These are phyloP conservation scores for Nothophytophthora sp. DNA, from an alignment of 352 stramenopile species.

Conservation along the genomic window DNA sequence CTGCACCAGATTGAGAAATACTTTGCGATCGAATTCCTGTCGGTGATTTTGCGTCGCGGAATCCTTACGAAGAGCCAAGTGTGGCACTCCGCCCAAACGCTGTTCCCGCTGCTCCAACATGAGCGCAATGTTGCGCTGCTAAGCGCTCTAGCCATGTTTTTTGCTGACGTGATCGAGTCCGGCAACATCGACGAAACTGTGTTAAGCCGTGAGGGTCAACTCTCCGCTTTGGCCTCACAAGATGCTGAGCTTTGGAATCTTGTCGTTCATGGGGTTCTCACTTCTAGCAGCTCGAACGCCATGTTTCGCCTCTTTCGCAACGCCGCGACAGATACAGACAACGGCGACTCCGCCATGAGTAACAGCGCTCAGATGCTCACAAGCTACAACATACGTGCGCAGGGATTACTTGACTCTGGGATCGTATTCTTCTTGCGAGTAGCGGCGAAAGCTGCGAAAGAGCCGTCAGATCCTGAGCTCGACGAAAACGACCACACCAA, in stretches of 20 bases:
- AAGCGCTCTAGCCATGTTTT: constrained; percentile 62
- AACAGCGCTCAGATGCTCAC: constrained; percentile 54
- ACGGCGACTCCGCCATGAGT: not conserved
- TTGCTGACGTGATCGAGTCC: constrained; percentile 60
- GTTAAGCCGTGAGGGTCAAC: constrained; percentile 14
- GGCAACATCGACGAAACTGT: constrained; percentile 44
- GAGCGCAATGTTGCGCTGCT: constrained; percentile 42
- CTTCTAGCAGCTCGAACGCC: constrained; percentile 24
- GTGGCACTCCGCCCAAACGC: constrained; percentile 45
- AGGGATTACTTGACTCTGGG: constrained; percentile 62
- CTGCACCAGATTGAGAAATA: constrained; percentile 57
- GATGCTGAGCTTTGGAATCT: constrained; percentile 53
- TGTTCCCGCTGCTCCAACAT: constrained; percentile 46
- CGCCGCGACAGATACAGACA: constrained; percentile 13
- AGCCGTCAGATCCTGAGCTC: constrained; percentile 11
- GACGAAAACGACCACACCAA: not conserved
- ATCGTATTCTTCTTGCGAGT: constrained; percentile 69
- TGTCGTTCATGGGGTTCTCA: constrained; percentile 44
- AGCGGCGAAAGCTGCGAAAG: constrained; percentile 52
- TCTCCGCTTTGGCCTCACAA: constrained; percentile 9
- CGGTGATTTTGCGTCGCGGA: constrained; percentile 57
- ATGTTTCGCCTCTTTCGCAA: constrained; percentile 57
- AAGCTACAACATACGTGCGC: constrained; percentile 69
- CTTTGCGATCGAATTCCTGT: constrained; percentile 67
- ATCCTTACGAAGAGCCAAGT: constrained; percentile 51